Percentiles rank a stretch among this genome's conserved stretches.
phyloP scores from a whole-genome alignment of 1,139 yeast genomes.

The Arxiozyma bovina region DNA sequence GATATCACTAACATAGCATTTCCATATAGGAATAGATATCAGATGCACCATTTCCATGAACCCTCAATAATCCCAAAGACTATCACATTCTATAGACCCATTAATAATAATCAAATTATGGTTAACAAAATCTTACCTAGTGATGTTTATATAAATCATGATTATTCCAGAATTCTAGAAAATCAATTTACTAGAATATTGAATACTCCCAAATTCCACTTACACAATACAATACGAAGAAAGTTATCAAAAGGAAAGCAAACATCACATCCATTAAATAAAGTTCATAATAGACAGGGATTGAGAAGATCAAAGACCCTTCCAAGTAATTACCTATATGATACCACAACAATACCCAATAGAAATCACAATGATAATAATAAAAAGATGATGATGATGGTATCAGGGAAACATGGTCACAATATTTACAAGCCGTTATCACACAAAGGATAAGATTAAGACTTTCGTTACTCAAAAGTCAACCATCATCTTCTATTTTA shows the following conservation, averaged over 20 bases:
- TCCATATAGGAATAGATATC: background rate
- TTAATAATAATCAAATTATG: constrained; percentile 1
- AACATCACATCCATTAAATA: background rate
- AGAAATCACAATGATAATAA: background rate
- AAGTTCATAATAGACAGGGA: background rate
- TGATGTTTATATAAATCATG: background rate
- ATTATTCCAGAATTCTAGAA: background rate
- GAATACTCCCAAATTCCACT: background rate
- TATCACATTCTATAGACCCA: constrained; percentile 3
- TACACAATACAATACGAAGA: background rate
- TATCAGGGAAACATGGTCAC: constrained; percentile 21
- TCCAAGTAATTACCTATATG: background rate
- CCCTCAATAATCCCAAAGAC: background rate
- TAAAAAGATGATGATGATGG: background rate
- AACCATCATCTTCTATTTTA: background rate
- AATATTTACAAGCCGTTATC: constrained; percentile 24
- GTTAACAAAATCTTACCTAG: constrained; percentile 2
- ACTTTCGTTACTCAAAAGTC: constrained; percentile 8
- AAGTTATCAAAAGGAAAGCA: background rate
- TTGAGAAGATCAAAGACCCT: constrained; percentile 3
- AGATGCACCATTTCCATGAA: background rate
- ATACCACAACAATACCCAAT: background rate
- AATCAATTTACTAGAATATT: background rate
- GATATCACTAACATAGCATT: background rate
- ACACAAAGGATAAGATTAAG: constrained; percentile 26